Conservation (phyloP, 257 asterid species). For the Solanum chaucha region DNA sequence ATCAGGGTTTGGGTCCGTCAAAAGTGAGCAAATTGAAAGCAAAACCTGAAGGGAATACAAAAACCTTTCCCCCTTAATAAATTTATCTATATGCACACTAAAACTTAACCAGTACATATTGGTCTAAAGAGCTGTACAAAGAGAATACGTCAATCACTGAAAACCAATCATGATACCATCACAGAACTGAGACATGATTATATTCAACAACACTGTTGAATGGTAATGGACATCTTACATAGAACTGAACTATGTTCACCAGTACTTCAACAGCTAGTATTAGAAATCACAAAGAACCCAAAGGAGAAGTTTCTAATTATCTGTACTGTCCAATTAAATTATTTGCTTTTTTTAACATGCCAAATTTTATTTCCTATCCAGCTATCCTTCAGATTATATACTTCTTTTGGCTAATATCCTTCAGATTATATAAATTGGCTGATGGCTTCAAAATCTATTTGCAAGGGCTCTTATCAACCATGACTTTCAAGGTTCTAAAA, state of each 20-base stretch:
- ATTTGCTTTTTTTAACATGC: background rate
- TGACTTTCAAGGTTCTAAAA: background rate
- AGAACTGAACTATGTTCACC: background rate
- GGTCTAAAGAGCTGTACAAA: background rate
- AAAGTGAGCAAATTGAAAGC: slow-evolving; percentile 69
- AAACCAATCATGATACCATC: background rate
- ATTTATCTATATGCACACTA: background rate
- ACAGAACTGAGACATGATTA: background rate
- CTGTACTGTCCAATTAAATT: background rate
- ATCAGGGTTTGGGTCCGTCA: slow-evolving; percentile 84
- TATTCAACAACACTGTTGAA: background rate
- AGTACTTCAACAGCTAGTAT: background rate
- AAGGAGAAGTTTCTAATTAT: background rate
- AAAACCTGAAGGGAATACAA: slow-evolving; percentile 36
- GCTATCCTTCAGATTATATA: background rate
- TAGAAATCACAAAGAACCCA: background rate
- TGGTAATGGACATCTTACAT: background rate
- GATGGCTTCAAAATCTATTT: background rate
- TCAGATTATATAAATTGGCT: background rate
- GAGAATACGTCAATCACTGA: background rate
- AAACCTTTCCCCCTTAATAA: background rate
- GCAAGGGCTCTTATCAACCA: background rate
- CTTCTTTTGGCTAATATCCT: background rate
- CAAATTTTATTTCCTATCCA: background rate
- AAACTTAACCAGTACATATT: background rate